phyloP scores from a whole-genome alignment of 2,329 filamentous ascomycete species.

The Uncinocarpus reesii region DNA sequence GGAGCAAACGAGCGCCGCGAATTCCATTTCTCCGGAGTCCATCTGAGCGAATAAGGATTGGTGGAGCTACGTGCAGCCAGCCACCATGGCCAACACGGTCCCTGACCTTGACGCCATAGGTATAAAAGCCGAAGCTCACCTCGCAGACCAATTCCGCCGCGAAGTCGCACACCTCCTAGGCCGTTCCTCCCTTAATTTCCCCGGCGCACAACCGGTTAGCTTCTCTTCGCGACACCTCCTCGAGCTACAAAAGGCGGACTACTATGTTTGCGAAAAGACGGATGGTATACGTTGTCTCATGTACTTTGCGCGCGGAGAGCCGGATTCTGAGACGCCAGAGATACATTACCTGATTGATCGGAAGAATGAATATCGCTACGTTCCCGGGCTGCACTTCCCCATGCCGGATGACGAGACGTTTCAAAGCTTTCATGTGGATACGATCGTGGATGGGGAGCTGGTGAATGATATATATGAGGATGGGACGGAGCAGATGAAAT shows the following conservation, averaged over 20 bases:
- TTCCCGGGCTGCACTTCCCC: constrained; percentile 73
- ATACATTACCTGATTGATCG: constrained; percentile 91
- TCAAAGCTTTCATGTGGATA: constrained; percentile 62
- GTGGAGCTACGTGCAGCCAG: neutral
- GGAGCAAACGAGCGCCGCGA: neutral
- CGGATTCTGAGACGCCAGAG: constrained; percentile 52
- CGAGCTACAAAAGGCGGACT: constrained; percentile 75
- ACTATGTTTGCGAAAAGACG: constrained; percentile 97
- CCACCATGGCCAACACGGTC: constrained; percentile 31
- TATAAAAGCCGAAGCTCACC: constrained; percentile 52
- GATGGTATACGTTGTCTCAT: constrained; percentile 94
- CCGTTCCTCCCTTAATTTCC: constrained; percentile 57
- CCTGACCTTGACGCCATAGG: constrained; percentile 42
- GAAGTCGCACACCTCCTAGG: constrained; percentile 69
- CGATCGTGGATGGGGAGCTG: constrained; percentile 84
- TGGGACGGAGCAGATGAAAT: constrained; percentile 62
- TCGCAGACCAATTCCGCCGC: constrained; percentile 53
- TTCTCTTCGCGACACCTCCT: constrained; percentile 71
- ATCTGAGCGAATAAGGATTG: neutral
- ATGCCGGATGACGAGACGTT: constrained; percentile 50
- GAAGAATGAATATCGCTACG: constrained; percentile 92
- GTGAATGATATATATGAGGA: constrained; percentile 68
- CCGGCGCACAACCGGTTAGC: constrained; percentile 87
- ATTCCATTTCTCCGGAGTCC: neutral
- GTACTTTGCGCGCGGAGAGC: constrained; percentile 57